phyloP scores from a whole-genome alignment of 805 yeast species.

The Candida insectalens region DNA sequence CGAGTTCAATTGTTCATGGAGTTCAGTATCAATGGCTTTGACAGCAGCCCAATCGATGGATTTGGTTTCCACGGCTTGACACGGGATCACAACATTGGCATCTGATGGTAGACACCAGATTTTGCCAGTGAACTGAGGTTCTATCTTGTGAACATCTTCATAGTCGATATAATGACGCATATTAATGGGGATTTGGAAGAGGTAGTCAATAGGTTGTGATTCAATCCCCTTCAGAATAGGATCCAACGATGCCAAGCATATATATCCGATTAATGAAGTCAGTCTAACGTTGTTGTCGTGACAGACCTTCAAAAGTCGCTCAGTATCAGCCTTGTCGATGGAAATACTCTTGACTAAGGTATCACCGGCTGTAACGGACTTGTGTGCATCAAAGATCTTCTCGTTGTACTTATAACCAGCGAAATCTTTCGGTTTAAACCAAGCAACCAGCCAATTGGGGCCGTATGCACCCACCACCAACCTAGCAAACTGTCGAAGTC shows the following conservation, averaged over 20 bases:
- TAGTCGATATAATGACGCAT: neutral
- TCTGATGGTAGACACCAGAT: neutral
- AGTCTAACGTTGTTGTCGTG: slow-evolving; percentile 1
- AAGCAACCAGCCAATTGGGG: neutral
- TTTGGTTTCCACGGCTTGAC: neutral
- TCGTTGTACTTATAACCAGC: neutral
- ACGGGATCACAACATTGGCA: neutral
- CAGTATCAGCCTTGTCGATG: neutral
- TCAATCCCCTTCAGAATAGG: too few species aligned
- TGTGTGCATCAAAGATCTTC: neutral
- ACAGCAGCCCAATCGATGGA: neutral
- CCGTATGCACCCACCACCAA: neutral
- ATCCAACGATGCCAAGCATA: neutral
- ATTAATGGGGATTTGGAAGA: neutral
- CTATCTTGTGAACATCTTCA: neutral
- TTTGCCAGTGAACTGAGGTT: neutral
- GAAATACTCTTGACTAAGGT: neutral
- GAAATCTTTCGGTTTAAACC: neutral
- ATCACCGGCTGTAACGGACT: neutral
- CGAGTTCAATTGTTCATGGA: neutral
- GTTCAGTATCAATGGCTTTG: neutral
- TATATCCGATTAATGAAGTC: neutral
- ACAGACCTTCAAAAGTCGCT: neutral
- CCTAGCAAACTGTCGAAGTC: neutral
- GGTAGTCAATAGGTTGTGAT: neutral